Base-by-base conservation (phyloP, 441 rosid genomes). In the Capsella rubella region DNA sequence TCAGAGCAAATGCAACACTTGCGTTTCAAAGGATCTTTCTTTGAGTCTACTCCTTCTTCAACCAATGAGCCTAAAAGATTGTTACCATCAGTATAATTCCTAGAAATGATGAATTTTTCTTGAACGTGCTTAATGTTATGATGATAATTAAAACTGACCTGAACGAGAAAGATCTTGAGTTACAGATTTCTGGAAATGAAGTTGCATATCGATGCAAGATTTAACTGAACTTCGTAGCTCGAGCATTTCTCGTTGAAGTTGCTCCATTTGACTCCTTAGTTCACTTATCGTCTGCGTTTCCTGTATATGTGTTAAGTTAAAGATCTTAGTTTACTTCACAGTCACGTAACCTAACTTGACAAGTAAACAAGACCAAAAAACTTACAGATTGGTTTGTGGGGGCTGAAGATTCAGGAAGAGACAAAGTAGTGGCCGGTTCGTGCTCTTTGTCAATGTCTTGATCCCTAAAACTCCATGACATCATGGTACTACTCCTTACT, bases 1-100 rank as follows among this genome's bases (percentile, higher is more conserved):
- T 85, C 92, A 35, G 77, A 80, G 86, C 98, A 94, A 78, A 94
- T 80, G 72, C 96, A 83, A 61, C 98, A 91, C 40, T 32, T 86
- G 69, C 87, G 92, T 71, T 77, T 84, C 74, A 75, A 74, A 6
- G 78, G 78, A 63, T 77, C 66, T 16, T 50, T 78, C 54, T 71
- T 72, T 34, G 35, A 47, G 77, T 55, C 83, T 71, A 72, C 84
- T 62, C 71, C 82, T 77, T 34, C 64, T 66, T 62, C 88, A 79
- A 84, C 64, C 11, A 49, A 68, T 39, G 59, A 37, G 8, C 69
- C 79, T 70, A 35, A 13, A 14, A 21, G 13, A 65, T 56, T 28
- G 5, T 51, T 53, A 1, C 35, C 58, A 59, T 66, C 32, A 74
- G 35, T 39, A 42, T 56, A 8, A 28, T 61, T 73, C 43, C 47